Conservation (phyloP, 805 yeast genomes). For the Kazachstania bromeliacearum region DNA sequence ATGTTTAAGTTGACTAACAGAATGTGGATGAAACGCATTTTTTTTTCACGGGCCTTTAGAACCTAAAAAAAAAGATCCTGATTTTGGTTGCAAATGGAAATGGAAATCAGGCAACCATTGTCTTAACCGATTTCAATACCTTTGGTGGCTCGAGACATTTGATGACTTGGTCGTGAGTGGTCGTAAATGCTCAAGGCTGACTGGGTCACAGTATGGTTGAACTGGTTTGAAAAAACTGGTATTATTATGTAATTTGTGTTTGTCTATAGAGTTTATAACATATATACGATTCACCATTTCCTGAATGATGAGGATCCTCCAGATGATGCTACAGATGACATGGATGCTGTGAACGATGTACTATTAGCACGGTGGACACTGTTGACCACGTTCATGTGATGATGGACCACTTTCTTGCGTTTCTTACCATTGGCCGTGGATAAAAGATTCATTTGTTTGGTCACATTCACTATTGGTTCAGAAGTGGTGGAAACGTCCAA, state of each 20-base stretch:
- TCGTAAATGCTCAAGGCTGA: not conserved
- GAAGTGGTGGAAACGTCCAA: not conserved
- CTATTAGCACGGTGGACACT: constrained; percentile 2
- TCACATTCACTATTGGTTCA: not conserved
- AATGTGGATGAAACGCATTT: no score
- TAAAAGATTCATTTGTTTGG: not conserved
- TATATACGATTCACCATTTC: constrained; percentile 3
- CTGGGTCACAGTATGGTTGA: no score
- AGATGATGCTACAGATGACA: constrained; percentile 3
- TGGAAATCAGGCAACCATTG: no score
- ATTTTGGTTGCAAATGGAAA: no score
- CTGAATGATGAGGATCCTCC: constrained; percentile 4
- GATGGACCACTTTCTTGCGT: constrained; percentile 5
- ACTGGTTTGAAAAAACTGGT: not conserved
- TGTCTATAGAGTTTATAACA: not conserved
- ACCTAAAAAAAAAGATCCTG: no score
- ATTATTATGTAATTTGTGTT: not conserved
- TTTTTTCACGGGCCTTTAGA: no score
- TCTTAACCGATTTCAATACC: no score
- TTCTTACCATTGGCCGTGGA: not conserved
- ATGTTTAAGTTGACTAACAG: no score
- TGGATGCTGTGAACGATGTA: constrained; percentile 3
- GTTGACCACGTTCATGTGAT: constrained; percentile 8
- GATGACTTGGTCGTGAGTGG: no score
- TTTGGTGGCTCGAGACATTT: no score